These are phyloP conservation scores for Spathaspora girioi DNA, from an alignment of 805 yeast genomes.

Conservation along the genomic window DNA sequence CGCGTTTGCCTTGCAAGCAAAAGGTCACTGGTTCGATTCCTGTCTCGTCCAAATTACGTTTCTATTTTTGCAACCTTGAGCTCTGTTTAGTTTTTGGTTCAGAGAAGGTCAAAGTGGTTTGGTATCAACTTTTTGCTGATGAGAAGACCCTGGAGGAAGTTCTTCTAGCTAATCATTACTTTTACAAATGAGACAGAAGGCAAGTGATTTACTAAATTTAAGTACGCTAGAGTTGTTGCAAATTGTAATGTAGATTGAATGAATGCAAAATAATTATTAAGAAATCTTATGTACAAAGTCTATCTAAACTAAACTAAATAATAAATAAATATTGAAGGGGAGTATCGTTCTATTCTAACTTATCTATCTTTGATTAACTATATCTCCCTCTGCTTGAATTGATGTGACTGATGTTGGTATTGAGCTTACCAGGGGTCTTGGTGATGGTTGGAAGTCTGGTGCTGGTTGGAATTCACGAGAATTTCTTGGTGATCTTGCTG, in stretches of 20 bases:
- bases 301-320: too few relatives aligned
- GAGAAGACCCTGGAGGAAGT: too few relatives aligned
- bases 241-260: not conserved
- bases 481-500: not conserved
- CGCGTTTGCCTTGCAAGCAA: slow-evolving; percentile 77
- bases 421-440: not conserved
- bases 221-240: too few relatives aligned
- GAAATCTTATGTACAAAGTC: not conserved
- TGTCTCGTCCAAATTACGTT: slow-evolving; percentile 55
- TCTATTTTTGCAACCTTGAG: slow-evolving; percentile 13
- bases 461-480: not conserved
- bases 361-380: not conserved
- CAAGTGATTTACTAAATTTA: too few relatives aligned
- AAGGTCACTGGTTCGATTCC: slow-evolving; percentile 80
- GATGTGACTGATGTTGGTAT: not conserved
- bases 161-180: too few relatives aligned
- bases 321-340: not conserved
- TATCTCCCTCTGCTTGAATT: not conserved
- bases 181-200: too few relatives aligned
- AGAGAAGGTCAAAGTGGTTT: too few relatives aligned
- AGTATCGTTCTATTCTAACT: not conserved
- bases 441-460: not conserved
- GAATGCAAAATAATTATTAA: not conserved
- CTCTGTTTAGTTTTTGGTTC: not conserved
- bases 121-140: not conserved